phyloP scores from a whole-genome alignment of 257 asterid species.

The Solanum pennellii region DNA sequence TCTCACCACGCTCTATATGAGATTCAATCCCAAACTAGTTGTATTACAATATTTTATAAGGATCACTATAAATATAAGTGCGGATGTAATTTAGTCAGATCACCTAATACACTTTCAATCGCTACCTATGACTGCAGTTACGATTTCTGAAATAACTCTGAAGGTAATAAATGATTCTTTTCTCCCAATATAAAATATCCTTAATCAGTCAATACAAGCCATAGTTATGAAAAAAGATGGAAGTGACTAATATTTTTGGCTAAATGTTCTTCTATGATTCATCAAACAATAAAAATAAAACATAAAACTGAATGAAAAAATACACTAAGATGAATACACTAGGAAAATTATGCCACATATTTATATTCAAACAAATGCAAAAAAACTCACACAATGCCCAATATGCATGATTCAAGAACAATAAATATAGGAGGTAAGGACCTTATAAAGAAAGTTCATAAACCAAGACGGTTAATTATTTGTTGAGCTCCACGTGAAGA shows the following conservation, averaged over 20 bases:
- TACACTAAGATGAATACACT: too few species aligned
- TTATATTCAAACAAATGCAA: not conserved
- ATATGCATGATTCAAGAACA: too few species aligned
- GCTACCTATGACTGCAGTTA: not conserved
- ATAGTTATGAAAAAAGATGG: not conserved
- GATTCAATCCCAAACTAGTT: not conserved
- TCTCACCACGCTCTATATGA: not conserved
- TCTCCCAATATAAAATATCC: not conserved
- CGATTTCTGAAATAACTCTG: not conserved
- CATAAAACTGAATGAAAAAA: not conserved
- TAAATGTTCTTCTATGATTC: not conserved
- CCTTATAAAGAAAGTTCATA: not conserved
- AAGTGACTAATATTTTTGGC: not conserved
- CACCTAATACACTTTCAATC: not conserved
- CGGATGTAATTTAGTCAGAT: not conserved
- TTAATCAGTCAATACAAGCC: not conserved
- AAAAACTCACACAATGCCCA: not conserved
- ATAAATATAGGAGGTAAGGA: not conserved
- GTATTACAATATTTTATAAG: not conserved
- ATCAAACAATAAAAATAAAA: too few species aligned
- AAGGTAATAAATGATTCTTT: not conserved
- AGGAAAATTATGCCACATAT: not conserved
- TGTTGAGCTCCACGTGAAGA: not conserved
- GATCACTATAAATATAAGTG: not conserved
- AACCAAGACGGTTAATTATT: not conserved